Base-by-base conservation (phyloP, 176 grass and related monocot genomes). In the Calamus simplicifolius region DNA sequence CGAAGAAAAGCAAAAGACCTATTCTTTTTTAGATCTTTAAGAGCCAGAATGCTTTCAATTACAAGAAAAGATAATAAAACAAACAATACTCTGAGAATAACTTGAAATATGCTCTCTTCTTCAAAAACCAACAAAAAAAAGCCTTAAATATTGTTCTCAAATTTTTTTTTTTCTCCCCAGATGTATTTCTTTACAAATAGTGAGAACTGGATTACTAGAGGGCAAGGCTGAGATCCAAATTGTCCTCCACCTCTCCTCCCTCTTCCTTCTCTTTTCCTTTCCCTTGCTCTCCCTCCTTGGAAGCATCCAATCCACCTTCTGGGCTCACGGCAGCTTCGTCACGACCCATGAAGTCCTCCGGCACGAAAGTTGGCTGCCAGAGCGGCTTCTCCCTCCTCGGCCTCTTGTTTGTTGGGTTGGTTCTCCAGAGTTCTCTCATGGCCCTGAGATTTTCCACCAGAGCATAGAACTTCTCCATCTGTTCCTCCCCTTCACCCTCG, bases 381-480 rank as follows among this genome's bases (percentile, higher is more conserved):
- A 54, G 18, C 7, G 52, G 18, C 18, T 54, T 5, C 19, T 54
- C 5, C 52, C 7, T 54, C 18, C 19, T 54, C 18, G 8, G 17
- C 52, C 52, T 21, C 17, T 54, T 54, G 3, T 54, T n/a, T 19
- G 6, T 54, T 43, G 35, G 10, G 18, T 10, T 21, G 18, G n/a
- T 54, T 19, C 52, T 54, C 52, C 17, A 19, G 52, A 0, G 7
- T 3, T 54, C 52, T 54, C 52, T 54, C 52, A 21, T 54, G 18
- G 52, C 52, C 19, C 52, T 54, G 19, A 54, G 18, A 5, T 21
- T 54, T 19, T 8, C 52, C 5, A 21, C 5, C 14, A 54, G 3
- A 54, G 52, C 52, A 19, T 54, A 54, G 52, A 54, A 54, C 8
- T 21, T 54, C 52, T 54, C 52, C 14, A 54, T 54, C 52, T 54